Conservation (phyloP, 2,329 filamentous ascomycete species). For the Neofusicoccum parvum region DNA sequence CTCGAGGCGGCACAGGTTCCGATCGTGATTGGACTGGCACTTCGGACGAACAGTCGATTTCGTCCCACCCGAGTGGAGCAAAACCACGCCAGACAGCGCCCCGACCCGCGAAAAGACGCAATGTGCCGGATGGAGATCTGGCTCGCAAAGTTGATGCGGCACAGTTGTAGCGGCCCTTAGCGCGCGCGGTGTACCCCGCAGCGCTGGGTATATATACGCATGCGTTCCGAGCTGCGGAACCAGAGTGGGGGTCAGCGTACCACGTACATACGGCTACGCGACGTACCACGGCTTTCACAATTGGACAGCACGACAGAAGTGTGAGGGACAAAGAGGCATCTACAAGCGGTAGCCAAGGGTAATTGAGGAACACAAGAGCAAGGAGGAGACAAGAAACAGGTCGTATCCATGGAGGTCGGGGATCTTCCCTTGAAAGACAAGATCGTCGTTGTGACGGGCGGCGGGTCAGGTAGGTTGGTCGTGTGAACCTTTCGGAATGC, state of each 20-base stretch:
- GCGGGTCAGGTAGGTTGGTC: constrained; percentile 16
- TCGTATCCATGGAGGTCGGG: constrained; percentile 2
- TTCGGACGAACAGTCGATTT: neutral
- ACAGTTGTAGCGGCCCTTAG: too few relatives aligned
- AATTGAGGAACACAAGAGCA: neutral
- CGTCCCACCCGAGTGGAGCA: neutral
- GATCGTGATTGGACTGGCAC: neutral
- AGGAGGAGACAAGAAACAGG: neutral
- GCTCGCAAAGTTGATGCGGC: too few relatives aligned
- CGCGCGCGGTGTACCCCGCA: neutral
- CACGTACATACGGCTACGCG: too few relatives aligned
- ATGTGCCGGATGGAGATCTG: too few relatives aligned
- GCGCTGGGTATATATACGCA: neutral
- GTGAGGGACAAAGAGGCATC: too few relatives aligned
- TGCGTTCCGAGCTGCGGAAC: neutral
- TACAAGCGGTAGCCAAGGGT: too few relatives aligned
- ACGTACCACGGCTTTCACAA: too few relatives aligned
- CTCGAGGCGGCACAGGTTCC: neutral
- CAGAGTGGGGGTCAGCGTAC: neutral
- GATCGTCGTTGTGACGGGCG: constrained; percentile 21
- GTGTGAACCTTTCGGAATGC: too few relatives aligned
- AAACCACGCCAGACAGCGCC: neutral
- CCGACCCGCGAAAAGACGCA: too few relatives aligned
- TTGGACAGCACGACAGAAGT: too few relatives aligned
- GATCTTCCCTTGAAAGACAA: constrained; percentile 20